Evolutionary conservation across 805 yeast species (phyloP).

Genomic region (Candida easanensis): DNA sequence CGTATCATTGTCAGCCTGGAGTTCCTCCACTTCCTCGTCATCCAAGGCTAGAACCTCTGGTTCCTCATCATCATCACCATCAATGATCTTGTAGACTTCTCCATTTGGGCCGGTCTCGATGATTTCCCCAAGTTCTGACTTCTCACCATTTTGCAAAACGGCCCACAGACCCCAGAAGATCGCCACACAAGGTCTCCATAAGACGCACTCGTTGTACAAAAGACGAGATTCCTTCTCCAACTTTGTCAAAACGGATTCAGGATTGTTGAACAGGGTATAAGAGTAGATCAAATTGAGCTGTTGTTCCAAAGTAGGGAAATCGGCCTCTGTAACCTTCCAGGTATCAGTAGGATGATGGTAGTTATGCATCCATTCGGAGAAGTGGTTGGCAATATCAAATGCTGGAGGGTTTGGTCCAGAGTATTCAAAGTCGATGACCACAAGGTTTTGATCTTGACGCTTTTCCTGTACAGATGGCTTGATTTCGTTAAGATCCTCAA

Average conservation of each 20-base stretch:
- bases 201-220: conserved; percentile 60
- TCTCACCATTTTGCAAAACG: conserved; percentile 65
- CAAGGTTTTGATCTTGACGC: conserved; percentile 66
- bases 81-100: conserved; percentile 40
- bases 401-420: conserved; percentile 90
- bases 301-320: conserved; percentile 68
- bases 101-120: conserved; percentile 56
- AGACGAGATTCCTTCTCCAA: conserved; percentile 45
- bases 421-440: conserved; percentile 95
- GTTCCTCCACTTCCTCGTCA: conserved; percentile 23
- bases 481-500: conserved; percentile 25
- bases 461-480: conserved; percentile 37
- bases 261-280: conserved; percentile 37
- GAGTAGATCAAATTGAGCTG: conserved; percentile 69
- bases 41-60: conserved; percentile 27
- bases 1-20: conserved; percentile 46
- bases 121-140: conserved; percentile 20
- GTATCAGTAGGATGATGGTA: conserved; percentile 50
- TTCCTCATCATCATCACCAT: conserved; percentile 19
- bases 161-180: conserved; percentile 93
- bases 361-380: conserved; percentile 96
- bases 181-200: conserved; percentile 81
- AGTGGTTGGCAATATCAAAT: conserved; percentile 88
- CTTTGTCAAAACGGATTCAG: conserved; percentile 20
- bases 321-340: conserved; percentile 48